Base-by-base conservation (phyloP, 2,329 filamentous ascomycete species). In the Samsoniella hepiali region DNA sequence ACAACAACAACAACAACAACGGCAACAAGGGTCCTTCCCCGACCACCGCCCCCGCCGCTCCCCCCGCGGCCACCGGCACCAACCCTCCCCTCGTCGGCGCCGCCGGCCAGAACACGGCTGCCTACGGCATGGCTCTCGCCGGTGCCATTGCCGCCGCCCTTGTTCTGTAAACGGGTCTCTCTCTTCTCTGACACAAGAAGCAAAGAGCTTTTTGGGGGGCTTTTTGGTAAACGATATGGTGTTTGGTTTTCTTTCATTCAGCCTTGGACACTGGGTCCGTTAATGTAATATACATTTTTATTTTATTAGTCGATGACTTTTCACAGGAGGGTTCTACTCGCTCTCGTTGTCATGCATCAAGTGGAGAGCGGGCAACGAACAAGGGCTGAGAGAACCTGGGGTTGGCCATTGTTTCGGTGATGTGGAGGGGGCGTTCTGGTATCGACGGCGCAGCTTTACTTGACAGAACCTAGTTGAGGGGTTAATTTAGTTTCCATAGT, bases 81-180 rank as follows among this genome's bases (percentile, higher is more conserved):
- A 13, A 3, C 38, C 55, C 61, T 36, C 54, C 65, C 54, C 63
- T 68, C 61, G 54, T 65, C 61, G 67, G 64, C 56, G 67, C 62
- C 51, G 68, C 67, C 17, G 64, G 65, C 34, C 63, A 58, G 58
- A 60, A 66, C 50, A 49, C 64, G 51, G 64, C 64, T 40, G 65
- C 66, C 15, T 65, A 68, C 65, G 67, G 68, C 22, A 66, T 68
- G 27, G 68, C 72, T 58, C 67, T 72, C 56, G 68, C 71, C 40
- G 70, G 67, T 7, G 69, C 68, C 54, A 72, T 70, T 45, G 68
- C 70, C 40, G 69, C 67, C 27, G 70, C 71, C 22, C 1, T 59
- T n/a, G 57, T 45, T 42, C 65, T 76, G 69, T 76, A 73, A 72
- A 62, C 57, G 60, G 17, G 1, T 50, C 11, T 31, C 3, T 6